phyloP scores from a whole-genome alignment of 2,329 filamentous ascomycete genomes.

The Lecanosticta acicola region DNA sequence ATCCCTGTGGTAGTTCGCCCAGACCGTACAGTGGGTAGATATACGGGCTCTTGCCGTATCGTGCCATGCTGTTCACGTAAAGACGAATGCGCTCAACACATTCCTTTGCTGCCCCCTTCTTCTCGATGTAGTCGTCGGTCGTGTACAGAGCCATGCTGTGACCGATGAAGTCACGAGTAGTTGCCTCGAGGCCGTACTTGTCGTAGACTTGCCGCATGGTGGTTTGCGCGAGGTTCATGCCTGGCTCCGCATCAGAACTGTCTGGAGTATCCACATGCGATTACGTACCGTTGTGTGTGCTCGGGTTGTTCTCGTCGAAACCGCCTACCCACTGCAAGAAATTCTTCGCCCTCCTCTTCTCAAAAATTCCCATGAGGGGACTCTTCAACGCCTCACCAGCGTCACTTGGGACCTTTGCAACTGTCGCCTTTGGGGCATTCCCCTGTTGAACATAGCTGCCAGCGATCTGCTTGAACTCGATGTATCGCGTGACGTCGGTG shows the following conservation, averaged over 20 bases:
- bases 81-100: constrained; percentile 87
- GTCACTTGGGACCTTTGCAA: constrained; percentile 95
- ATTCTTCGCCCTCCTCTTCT: constrained; percentile 94
- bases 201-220: constrained; percentile 99
- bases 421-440: constrained; percentile 71
- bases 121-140: constrained; percentile 78
- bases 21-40: constrained; percentile 98
- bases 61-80: constrained; percentile 95
- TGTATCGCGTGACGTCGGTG: constrained; percentile 62
- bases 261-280: not conserved
- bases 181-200: constrained; percentile 87
- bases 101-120: constrained; percentile 69
- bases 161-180: constrained; percentile 91
- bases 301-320: constrained; percentile 74
- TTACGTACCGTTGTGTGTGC: constrained; percentile 75
- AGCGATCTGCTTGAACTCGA: constrained; percentile 62
- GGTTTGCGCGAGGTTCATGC: constrained; percentile 69
- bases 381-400: constrained; percentile 85
- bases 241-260: constrained; percentile 36
- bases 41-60: constrained; percentile 97
- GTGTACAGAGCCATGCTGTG: constrained; percentile 97
- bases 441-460: constrained; percentile 96
- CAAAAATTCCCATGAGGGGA: constrained; percentile 92
- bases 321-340: constrained; percentile 93
- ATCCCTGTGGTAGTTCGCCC: constrained; percentile 93